These are phyloP conservation scores for Nicotiana otophora DNA, from an alignment of 257 asterid species.

Conservation along the genomic window DNA sequence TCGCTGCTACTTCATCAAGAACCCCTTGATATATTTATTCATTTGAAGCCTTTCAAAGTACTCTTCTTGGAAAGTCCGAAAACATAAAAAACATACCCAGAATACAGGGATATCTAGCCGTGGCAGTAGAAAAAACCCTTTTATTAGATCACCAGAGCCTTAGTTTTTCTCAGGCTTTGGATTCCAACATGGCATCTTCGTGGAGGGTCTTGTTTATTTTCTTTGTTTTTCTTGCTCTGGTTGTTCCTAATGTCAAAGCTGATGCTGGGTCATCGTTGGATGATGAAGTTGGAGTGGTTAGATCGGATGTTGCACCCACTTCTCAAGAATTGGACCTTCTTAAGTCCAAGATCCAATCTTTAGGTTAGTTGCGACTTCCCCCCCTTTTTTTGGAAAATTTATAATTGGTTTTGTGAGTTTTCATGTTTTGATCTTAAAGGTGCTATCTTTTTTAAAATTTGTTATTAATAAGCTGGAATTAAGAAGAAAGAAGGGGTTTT, in stretches of 20 bases:
- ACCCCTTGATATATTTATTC: not conserved
- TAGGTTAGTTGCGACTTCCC: constrained; percentile 47
- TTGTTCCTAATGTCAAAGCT: constrained; percentile 33
- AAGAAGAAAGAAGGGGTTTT: not conserved
- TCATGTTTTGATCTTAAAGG: not conserved
- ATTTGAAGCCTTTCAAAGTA: not conserved
- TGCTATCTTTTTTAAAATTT: not conserved
- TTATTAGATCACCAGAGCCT: not conserved
- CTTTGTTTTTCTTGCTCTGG: constrained; percentile 12
- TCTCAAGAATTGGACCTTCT: constrained; percentile 37
- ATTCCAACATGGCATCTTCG: not conserved
- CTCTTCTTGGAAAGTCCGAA: not conserved
- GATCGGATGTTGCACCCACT: constrained; percentile 40
- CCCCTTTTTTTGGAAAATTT: constrained; percentile 1
- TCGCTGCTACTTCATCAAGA: not conserved
- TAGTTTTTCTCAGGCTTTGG: constrained; percentile 1
- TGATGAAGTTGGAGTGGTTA: constrained; percentile 30
- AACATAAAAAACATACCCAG: not conserved
- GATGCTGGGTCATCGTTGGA: constrained; percentile 34
- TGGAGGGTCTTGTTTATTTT: not conserved
- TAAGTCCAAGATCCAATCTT: constrained; percentile 52
- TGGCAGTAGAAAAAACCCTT: not conserved
- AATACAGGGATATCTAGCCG: not conserved
- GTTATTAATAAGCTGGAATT: not conserved
- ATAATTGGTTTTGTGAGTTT: not conserved